These are phyloP conservation scores for Xylaria intraflava DNA, from an alignment of 495 filamentous ascomycete genomes.

Conservation along the genomic window DNA sequence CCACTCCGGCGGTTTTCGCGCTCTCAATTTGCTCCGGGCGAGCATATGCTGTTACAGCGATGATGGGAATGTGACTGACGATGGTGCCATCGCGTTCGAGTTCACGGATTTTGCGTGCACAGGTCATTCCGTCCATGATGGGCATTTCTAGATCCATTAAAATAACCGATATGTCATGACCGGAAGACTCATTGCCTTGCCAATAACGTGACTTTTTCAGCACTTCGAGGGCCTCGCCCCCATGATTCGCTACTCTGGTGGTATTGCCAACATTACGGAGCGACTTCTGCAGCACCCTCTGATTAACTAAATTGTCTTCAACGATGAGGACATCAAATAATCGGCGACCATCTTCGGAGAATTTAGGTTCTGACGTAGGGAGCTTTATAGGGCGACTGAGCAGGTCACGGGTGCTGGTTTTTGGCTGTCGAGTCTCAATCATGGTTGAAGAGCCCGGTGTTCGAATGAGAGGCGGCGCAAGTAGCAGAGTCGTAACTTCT, in stretches of 20 bases:
- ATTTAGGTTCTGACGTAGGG: conserved; percentile 16
- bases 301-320: conserved; percentile 81
- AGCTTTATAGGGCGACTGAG: conserved; percentile 4
- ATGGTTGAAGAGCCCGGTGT: conserved; percentile 24
- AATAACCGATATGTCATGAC: conserved; percentile 53
- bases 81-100: conserved; percentile 50
- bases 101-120: conserved; percentile 60
- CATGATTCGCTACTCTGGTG: conserved; percentile 70
- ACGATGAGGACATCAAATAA: conserved; percentile 58
- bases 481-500: conserved; percentile 13
- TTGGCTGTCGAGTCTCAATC: conserved; percentile 20
- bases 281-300: conserved; percentile 64
- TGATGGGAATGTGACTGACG: conserved; percentile 60
- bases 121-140: conserved; percentile 77
- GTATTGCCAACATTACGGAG: conserved; percentile 62
- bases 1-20: conserved; percentile 47
- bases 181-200: conserved; percentile 30
- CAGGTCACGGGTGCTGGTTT: conserved; percentile 2
- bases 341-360: conserved; percentile 25
- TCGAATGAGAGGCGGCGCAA: conserved; percentile 23
- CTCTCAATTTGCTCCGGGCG: conserved; percentile 56
- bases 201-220: conserved; percentile 44
- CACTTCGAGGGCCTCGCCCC: conserved; percentile 61
- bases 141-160: conserved; percentile 88
- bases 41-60: conserved; percentile 77